Base-by-base conservation (phyloP, 441 rosid genomes). In the Pelargonium fulgidum region DNA sequence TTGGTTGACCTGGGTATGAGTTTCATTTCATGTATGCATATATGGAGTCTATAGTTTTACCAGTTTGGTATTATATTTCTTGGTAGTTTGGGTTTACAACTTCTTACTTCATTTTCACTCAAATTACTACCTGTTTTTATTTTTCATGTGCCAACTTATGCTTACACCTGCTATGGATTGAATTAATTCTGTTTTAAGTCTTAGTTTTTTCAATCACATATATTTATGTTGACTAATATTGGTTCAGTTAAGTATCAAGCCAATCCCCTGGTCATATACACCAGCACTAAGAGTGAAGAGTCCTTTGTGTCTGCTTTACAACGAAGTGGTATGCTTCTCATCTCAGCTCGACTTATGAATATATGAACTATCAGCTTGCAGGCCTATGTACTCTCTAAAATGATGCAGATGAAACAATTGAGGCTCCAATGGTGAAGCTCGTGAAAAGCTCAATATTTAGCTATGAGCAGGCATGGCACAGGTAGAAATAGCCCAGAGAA, bases 401-500 rank as follows among this genome's bases (percentile, higher is more conserved):
- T 78, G 72, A 69, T 77, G 80, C 89, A 94, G 99, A 85, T 82
- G 91, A 82, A 74, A 70, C 82, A 67, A 70, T 73, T 10, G 91
- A 85, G 80, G 83, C 80, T 71, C 84, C 93, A 45, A 69, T 72
- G 29, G 89, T 94, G 77, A 83, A 84, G 77, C 84, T 88, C 64
- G 93, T 94, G 56, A 91, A 91, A 83, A 89, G 97, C 80, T 87
- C 99, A 65, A 80, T 91, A 74, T 94, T 94, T 85, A 88, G 97
- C 85, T 90, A 94, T 69, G 99, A 94, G 81, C 99, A 94, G 83
- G 97, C 99, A 33, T 94, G 99, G 97, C 97, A 94, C 80, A 90
- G 97, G 97, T 93, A 82, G 64, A 69, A 61, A 73, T 39, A 64
- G 64, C 67, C 33, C 50, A 65, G 36, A 26, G 63, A 70, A 39